These are phyloP conservation scores for Tulasnella sp. DNA, from an alignment of 768 basidiomycete species.

Conservation along the genomic window DNA sequence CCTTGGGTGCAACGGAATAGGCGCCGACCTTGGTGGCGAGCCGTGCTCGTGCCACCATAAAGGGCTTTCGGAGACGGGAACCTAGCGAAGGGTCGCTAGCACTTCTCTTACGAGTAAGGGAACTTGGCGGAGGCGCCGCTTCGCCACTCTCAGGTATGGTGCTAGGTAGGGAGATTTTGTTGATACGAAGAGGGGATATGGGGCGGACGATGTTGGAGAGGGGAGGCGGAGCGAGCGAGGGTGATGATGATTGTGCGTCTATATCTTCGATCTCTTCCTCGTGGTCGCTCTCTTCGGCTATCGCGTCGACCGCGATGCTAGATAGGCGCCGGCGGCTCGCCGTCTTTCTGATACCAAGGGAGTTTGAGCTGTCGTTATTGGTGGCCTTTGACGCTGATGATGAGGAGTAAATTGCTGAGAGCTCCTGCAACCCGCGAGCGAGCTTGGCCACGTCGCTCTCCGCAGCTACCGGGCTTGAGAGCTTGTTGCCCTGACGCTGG, in stretches of 20 bases:
- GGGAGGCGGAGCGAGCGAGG: not conserved
- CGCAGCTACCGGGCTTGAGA: not conserved
- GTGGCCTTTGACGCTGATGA: not conserved
- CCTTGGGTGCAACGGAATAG: not conserved
- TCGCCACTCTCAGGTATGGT: not conserved
- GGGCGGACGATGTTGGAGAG: not conserved
- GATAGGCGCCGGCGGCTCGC: not conserved
- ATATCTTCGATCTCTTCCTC: not conserved
- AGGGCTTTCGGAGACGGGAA: not conserved
- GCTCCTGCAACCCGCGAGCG: conserved; percentile 1
- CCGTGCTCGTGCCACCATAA: not conserved
- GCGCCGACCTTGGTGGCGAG: not conserved
- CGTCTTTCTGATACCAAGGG: not conserved
- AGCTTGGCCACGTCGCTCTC: not conserved
- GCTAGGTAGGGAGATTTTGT: not conserved
- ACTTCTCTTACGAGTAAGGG: not conserved
- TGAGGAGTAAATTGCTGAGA: not conserved
- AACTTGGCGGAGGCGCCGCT: not conserved
- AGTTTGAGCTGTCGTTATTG: not conserved
- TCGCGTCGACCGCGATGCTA: not conserved
- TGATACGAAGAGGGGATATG: not conserved
- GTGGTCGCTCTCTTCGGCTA: not conserved
- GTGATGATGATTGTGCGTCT: not conserved
- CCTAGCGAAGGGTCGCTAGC: not conserved
- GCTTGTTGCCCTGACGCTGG: not conserved